Evolutionary conservation across 1,139 yeast species (phyloP), one percentile per base, ranked within the genome.

Genomic region (Suhomyces bribrorum): DNA sequence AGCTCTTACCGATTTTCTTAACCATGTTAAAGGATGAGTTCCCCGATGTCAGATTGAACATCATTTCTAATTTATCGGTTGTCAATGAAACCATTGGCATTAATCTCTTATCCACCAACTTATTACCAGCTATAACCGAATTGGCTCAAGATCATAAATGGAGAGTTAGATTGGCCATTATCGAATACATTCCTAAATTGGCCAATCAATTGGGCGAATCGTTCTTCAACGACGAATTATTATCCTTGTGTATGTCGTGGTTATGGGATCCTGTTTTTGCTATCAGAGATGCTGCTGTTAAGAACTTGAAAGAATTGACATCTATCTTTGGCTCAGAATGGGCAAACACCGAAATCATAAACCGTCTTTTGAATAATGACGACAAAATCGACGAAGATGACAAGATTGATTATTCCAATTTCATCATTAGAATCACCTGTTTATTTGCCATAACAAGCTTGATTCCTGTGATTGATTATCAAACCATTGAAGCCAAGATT

Each of bases 191-290:
- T 52, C 99, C 99, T 16, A 75, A 92, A 51, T 74, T 94, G 49
- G 97, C 98, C n/a, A 86, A 86, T 54, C 98, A 94, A 64, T 73
- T 94, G 47, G 98, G 98, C 25, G 92, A 86, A 41, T 82, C 88
- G 15, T 89, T 92, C 59, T 94, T 94, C 66, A 94, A 92, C 62
- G 85, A 87, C 56, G 96, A 92, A 55, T 73, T 94, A 52, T 90
- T 95, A 46, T 82, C 86, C 34, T 72, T 94, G 51, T 94, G 97
- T 58, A 79, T 94, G 80, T 86, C 92, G 15, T 94, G 98, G 97
- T 73, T 94, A 50, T 90, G 97, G 96, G 99, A 94, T 66, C 86
- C 94, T 12, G 98, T 94, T 29, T 92, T 81, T 64, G 92, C 97
- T 6, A 90, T 94, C 47, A 81, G 99, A 63, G 95, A 89, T 53